Base-by-base conservation (phyloP, 768 basidiomycete genomes). In the Macrolepiota fuliginosa region DNA sequence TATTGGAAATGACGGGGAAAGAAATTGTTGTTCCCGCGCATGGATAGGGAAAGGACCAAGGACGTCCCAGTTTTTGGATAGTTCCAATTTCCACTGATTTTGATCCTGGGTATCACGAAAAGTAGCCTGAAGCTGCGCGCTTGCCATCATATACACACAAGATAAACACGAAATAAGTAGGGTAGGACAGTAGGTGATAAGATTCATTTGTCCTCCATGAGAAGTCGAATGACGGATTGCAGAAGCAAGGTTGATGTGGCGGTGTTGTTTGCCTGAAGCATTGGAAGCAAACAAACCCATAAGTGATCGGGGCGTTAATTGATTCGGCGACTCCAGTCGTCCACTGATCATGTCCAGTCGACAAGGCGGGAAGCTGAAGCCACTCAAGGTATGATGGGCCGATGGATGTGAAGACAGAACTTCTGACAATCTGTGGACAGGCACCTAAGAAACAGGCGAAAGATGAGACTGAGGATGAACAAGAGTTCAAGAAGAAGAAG, bases 341-440 rank as follows among this genome's bases (percentile, higher is more conserved):
- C 55, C 62, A 52, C 53, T 42, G 61, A 45, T 64, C 69, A 88
- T 88, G 87, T 76, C 85, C 32, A 75, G 81, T 70, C 83, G 90
- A 77, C 88, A 91, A 79, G 91, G 89, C 64, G 92, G 92, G 70
- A 94, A 94, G 76, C 70, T 88, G 56, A 94, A 94, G 83, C 92
- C 92, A 56, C 76, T 94, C 66, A 94, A 94, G 91, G 92, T 87
- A 45, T 63, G 55, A 60, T 32, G 54, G 40, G 49, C 49, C 24
- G 64, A 3, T 27, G 45, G 9, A 32, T 39, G 19, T 27, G 61
- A 27, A 50, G 57, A 56, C 37, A 15, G 29, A 46, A 62, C 36
- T 50, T 37, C 47, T 62, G 45, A 62, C 57, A 40, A 56, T 24
- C 53, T 54, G 42, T 56, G 17, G 24, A 13, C 64, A 94, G 92